These are phyloP conservation scores for Sporodiniella umbellata DNA, from an alignment of 371 early-diverging fungal genomes.

Conservation along the genomic window DNA sequence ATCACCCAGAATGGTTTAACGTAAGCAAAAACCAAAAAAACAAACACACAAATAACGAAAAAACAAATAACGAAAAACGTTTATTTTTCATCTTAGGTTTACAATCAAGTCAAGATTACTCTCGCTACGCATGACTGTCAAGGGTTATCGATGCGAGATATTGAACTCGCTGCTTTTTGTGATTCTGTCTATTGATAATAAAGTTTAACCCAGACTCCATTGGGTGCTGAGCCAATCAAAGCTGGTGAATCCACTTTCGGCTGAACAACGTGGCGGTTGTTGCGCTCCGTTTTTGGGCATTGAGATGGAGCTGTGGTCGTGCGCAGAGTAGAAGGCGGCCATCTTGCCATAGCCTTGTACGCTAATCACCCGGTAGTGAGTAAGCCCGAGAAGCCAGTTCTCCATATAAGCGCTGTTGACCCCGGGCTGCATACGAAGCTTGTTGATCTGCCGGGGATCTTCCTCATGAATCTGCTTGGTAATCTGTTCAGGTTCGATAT, in stretches of 20 bases:
- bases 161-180: slow-evolving; percentile 77
- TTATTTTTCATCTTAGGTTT: slow-evolving; percentile 49
- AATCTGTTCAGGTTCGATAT: slow-evolving; percentile 41
- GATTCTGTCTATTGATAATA: slow-evolving; percentile 21
- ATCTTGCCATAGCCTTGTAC: slow-evolving; percentile 50
- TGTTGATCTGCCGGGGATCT: slow-evolving; percentile 15
- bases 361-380: slow-evolving; percentile 46
- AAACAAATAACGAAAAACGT: background rate
- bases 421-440: slow-evolving; percentile 29
- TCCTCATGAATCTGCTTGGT: slow-evolving; percentile 28
- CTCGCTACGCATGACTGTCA: slow-evolving; percentile 89
- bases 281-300: slow-evolving; percentile 25
- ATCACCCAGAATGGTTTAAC: slow-evolving; percentile 96
- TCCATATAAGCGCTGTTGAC: slow-evolving; percentile 49
- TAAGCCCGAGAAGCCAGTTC: slow-evolving; percentile 46
- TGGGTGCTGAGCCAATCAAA: slow-evolving; percentile 34
- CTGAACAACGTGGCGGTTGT: slow-evolving; percentile 16
- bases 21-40: slow-evolving; percentile 33
- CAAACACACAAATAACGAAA: background rate
- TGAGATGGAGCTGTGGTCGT: slow-evolving; percentile 32
- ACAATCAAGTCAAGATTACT: slow-evolving; percentile 87
- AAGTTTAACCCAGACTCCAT: slow-evolving; percentile 44
- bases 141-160: slow-evolving; percentile 77
- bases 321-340: slow-evolving; percentile 40
- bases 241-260: slow-evolving; percentile 18